A percentile compares a stretch with the other conserved stretches of the same genome.
phyloP scores from a whole-genome alignment of 1,284 basidiomycete species.

The Stereum hirsutum region DNA sequence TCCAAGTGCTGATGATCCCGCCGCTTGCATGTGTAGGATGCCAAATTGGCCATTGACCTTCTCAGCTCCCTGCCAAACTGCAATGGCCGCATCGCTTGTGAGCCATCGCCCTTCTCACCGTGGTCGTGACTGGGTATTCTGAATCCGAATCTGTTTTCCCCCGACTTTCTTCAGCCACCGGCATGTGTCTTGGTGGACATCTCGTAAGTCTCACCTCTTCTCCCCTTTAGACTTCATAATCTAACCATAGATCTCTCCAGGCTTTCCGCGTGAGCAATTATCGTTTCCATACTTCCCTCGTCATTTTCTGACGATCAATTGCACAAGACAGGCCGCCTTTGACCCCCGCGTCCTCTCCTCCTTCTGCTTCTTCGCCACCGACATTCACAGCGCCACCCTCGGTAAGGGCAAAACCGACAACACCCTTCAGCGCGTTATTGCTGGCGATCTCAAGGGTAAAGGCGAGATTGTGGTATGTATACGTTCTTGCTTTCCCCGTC shows the following conservation, averaged over 20 bases:
- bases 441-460: slow-evolving; percentile 68
- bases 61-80: slow-evolving; percentile 69
- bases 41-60: slow-evolving; percentile 68
- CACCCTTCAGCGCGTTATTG: slow-evolving; percentile 58
- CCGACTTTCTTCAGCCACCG: slow-evolving; percentile 45
- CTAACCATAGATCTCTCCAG: slow-evolving; percentile 19
- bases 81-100: slow-evolving; percentile 82
- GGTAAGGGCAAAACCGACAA: slow-evolving; percentile 82
- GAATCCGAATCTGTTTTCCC: background rate
- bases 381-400: slow-evolving; percentile 78
- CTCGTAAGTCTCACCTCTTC: slow-evolving; percentile 37
- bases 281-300: background rate
- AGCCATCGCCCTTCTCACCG: slow-evolving; percentile 15
- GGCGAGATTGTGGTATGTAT: slow-evolving; percentile 73
- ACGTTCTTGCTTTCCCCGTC: background rate
- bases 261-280: slow-evolving; percentile 42
- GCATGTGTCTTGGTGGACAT: slow-evolving; percentile 83
- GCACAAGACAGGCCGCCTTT: slow-evolving; percentile 62
- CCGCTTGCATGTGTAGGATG: no score
- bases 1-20: background rate
- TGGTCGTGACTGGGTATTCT: background rate
- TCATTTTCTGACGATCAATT: background rate
- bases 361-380: slow-evolving; percentile 92
- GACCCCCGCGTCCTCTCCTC: slow-evolving; percentile 76
- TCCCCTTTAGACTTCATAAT: background rate